Evolutionary conservation across 179 eudicot genomes (phyloP).

Genomic region (Heliamphora pulchella): DNA sequence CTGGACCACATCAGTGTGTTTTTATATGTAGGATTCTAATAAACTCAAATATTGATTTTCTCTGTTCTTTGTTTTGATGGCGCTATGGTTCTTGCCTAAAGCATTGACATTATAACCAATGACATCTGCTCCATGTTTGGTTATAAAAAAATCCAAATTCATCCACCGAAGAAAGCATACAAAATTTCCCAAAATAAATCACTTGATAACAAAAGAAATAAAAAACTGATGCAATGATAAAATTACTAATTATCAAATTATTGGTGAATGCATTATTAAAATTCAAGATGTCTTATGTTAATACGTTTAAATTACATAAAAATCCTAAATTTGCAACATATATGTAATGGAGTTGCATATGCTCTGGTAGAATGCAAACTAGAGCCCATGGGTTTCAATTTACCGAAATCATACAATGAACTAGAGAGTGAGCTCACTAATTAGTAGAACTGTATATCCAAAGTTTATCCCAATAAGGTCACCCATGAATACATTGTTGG

Average conservation of each 20-base stretch:
- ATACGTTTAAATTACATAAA: neutral
- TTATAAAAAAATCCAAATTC: neutral
- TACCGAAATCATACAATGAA: neutral
- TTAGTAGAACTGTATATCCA: neutral
- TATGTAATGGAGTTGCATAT: neutral
- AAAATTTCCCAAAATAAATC: neutral
- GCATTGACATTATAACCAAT: neutral
- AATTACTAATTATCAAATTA: neutral
- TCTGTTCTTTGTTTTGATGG: neutral
- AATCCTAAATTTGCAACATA: neutral
- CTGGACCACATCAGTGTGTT: neutral
- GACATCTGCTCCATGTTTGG: neutral
- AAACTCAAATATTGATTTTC: neutral
- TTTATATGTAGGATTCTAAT: neutral
- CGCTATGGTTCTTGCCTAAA: neutral
- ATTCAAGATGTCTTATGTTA: neutral
- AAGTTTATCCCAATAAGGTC: neutral
- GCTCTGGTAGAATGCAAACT: neutral
- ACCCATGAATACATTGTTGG: neutral
- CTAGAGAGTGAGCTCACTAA: neutral
- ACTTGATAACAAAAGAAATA: neutral
- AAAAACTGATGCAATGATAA: neutral
- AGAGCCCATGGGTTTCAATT: neutral
- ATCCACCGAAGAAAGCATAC: neutral
- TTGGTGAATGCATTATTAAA: neutral